Base-by-base conservation (phyloP, 2,329 filamentous ascomycete species). In the Leptodontidium sp. region DNA sequence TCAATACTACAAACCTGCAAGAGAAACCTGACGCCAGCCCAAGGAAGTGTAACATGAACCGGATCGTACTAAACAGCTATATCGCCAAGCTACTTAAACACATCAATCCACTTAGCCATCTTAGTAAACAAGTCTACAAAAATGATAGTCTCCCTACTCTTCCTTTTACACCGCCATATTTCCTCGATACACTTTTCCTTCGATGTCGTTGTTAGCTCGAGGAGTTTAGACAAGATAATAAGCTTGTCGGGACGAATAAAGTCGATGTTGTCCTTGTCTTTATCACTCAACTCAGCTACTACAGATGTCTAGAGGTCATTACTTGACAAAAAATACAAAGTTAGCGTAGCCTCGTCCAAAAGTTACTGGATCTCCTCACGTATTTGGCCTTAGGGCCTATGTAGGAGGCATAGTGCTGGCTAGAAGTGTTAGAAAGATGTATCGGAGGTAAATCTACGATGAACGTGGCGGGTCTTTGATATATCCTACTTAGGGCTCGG, bases 71-170 rank as follows among this genome's bases (percentile, higher is more conserved):
- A 63, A 17, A 67, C 64, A 24, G 67, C 63, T 9, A 26, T 59
- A 64, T 72, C 68, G 2, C 76, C 75, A 38, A 77, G 68, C 17
- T 70, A 61, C 61, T 72, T 75, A 57, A 77, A 77, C 58, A 73
- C 76, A n/a, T 76, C 50, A 6, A 77, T 55, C 75, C 72, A 78
- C 1, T 11, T 61, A 8, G 70, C 45, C 5, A 76, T 66, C 55
- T 76, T 77, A 5, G 72, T 70, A 14, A 69, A 67, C 5, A 69
- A 24, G 64, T 71, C 61, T 14, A 64, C 55, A n/a, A 68, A 43
- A n/a, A 64, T 55, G 17, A 64, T 40, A 4, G 32, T 55, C 47
- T 64, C 47, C 53, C 61, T 47, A 55, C 40, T 64, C 21, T 64
- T 64, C 17, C 43, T 29, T 24, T 2, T 26, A 29, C 35, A 64